These are phyloP conservation scores for Vachellia pachyceras DNA, from an alignment of 306 rosid species.

Conservation along the genomic window DNA sequence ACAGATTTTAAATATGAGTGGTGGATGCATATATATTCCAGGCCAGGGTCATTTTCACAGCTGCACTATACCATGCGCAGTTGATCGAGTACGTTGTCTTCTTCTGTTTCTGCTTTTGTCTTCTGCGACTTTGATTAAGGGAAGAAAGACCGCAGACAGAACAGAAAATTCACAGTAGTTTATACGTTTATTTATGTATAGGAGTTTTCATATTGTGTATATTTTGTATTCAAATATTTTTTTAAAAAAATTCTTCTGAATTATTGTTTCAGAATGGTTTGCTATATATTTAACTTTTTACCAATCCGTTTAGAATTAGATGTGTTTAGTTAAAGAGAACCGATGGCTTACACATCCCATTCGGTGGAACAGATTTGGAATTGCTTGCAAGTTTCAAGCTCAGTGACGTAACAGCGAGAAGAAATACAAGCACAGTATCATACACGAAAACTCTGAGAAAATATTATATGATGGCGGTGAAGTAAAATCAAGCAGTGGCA, in stretches of 20 bases:
- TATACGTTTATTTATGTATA: too few species aligned
- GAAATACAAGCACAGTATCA: not conserved
- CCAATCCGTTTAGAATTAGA: not conserved
- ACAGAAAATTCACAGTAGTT: not conserved
- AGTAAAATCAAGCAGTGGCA: not conserved
- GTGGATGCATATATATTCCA: too few species aligned
- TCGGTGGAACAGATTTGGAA: not conserved
- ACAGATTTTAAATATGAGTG: not conserved
- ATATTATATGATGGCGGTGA: not conserved
- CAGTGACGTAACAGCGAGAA: not conserved
- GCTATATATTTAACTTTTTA: not conserved
- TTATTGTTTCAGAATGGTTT: not conserved
- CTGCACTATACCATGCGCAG: not conserved
- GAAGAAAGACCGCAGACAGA: not conserved
- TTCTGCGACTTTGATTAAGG: not conserved
- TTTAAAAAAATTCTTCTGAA: not conserved
- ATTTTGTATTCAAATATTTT: not conserved
- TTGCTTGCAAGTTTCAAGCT: not conserved
- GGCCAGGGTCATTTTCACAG: not conserved
- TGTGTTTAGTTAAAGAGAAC: not conserved
- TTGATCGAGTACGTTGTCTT: not conserved
- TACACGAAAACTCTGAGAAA: not conserved
- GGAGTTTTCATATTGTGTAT: not conserved
- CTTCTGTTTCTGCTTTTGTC: not conserved
- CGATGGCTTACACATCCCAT: not conserved